Conservation (phyloP, 768 basidiomycete genomes). For the Pleurotus tuber-regium region DNA sequence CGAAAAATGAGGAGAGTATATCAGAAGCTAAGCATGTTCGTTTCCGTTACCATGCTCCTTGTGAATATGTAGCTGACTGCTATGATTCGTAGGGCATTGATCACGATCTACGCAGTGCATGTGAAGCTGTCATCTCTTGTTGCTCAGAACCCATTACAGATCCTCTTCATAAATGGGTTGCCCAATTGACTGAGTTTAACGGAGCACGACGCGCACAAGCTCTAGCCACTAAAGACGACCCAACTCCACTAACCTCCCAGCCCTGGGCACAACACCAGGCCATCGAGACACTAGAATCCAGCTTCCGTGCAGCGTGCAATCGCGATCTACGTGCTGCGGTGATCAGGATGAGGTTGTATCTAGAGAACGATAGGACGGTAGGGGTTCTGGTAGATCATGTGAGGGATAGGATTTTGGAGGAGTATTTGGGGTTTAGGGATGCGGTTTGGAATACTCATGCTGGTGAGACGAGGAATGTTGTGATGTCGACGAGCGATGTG, state of each 20-base stretch:
- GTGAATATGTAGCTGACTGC: no score
- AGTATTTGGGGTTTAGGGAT: conserved; percentile 73
- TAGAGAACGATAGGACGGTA: conserved; percentile 79
- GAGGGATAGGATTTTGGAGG: conserved; percentile 69
- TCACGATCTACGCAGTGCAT: conserved; percentile 76
- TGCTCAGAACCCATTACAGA: conserved; percentile 57
- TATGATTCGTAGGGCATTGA: conserved; percentile 68
- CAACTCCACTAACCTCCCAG: conserved; percentile 32
- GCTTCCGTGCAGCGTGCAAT: conserved; percentile 55
- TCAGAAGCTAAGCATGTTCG: conserved; percentile 72
- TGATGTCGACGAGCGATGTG: conserved; percentile 34
- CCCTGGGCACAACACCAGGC: conserved; percentile 50
- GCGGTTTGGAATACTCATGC: conserved; percentile 50
- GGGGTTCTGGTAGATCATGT: conserved; percentile 76
- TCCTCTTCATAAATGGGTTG: conserved; percentile 64
- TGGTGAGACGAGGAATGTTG: conserved; percentile 27
- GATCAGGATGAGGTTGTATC: conserved; percentile 65
- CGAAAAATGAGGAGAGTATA: conserved; percentile 58
- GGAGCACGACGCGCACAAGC: conserved; percentile 10
- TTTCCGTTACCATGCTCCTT: no score
- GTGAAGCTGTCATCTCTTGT: conserved; percentile 77
- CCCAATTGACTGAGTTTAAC: conserved; percentile 36
- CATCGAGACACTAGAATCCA: conserved; percentile 46
- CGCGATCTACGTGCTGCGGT: conserved; percentile 55
- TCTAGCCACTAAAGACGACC: conserved; percentile 9